Conservation (phyloP, 2,329 filamentous ascomycete species). For the Didymella lethalis region DNA sequence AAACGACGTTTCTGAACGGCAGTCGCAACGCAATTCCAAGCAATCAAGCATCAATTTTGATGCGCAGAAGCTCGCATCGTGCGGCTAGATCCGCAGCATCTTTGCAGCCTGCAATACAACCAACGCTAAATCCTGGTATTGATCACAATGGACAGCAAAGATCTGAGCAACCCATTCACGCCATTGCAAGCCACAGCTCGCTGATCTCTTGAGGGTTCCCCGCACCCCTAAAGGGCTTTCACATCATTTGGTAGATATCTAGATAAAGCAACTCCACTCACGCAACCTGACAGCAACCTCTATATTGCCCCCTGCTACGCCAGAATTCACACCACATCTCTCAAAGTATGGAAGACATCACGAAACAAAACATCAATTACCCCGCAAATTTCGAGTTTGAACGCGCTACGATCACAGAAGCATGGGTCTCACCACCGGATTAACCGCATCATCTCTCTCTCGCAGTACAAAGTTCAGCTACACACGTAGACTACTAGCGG, state of each 20-base stretch:
- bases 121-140: background rate
- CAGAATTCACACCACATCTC: background rate
- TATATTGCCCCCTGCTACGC: background rate
- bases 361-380: background rate
- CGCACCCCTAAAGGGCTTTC: background rate
- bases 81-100: slow-evolving; percentile 1
- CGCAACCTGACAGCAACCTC: background rate
- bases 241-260: background rate
- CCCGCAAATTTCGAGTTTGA: background rate
- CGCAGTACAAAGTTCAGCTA: background rate
- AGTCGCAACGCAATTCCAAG: background rate
- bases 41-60: background rate
- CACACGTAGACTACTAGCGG: background rate
- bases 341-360: background rate
- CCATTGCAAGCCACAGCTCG: background rate
- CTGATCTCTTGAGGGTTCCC: background rate
- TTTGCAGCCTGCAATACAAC: background rate
- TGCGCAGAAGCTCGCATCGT: background rate
- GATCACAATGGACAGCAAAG: background rate
- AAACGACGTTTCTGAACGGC: background rate
- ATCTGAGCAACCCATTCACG: background rate
- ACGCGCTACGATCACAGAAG: background rate
- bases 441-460: background rate
- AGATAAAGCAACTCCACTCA: background rate
- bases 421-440: background rate